Percentiles rank a stretch among this genome's conserved stretches.
phyloP scores from a whole-genome alignment of 2,329 filamentous ascomycete species.

The Cladosporium sp. region DNA sequence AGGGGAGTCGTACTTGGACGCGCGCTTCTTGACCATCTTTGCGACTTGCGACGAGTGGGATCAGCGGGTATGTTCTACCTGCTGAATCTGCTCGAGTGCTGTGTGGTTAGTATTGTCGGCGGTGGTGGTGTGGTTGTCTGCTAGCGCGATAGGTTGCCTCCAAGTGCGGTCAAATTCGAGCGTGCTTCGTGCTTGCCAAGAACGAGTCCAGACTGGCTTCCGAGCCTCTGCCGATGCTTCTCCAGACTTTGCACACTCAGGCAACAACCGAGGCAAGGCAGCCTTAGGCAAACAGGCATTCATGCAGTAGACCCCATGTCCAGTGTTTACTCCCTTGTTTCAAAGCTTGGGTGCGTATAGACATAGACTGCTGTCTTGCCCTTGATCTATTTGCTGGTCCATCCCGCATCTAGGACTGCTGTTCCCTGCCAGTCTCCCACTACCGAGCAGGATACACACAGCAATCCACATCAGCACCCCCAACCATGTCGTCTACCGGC shows the following conservation, averaged over 20 bases:
- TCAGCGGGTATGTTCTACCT: slow-evolving; percentile 22
- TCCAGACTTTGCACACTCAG: not conserved
- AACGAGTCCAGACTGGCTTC: too few relatives aligned
- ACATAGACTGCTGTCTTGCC: too few relatives aligned
- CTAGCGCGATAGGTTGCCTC: not conserved
- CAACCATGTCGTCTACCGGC: slow-evolving; percentile 55
- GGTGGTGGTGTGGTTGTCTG: slow-evolving; percentile 5
- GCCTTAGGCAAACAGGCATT: too few relatives aligned
- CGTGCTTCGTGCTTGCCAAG: not conserved
- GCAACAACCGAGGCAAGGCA: too few relatives aligned
- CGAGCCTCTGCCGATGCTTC: not conserved
- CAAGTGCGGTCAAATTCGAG: not conserved
- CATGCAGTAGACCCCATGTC: too few relatives aligned
- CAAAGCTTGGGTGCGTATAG: not conserved
- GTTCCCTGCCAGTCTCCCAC: not conserved
- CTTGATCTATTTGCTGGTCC: not conserved
- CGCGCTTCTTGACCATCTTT: slow-evolving; percentile 73
- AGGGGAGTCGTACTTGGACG: slow-evolving; percentile 58
- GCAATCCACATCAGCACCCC: not conserved
- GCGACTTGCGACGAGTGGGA: slow-evolving; percentile 40
- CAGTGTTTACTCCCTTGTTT: not conserved
- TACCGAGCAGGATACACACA: not conserved
- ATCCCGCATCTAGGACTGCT: not conserved
- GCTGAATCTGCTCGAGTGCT: slow-evolving; percentile 20
- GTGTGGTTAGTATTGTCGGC: slow-evolving; percentile 14